Evolutionary conservation across 352 stramenopile genomes (phyloP), one percentile per base, ranked within the genome.

Genomic region (Phytophthora fragariae): DNA sequence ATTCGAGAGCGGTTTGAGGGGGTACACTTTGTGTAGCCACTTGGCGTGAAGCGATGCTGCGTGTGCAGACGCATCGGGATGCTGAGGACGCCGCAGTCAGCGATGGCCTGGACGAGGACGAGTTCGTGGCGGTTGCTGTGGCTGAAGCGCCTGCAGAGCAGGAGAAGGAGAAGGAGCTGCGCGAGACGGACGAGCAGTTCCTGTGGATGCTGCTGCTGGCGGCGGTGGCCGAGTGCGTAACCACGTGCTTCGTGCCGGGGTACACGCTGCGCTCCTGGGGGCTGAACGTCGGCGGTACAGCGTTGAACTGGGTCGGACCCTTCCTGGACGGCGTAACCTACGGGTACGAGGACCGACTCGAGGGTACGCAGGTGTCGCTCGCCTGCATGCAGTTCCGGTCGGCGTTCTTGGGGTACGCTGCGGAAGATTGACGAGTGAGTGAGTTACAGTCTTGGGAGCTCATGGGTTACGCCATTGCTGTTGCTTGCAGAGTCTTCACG

Each of bases 311-410:
- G 50, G 7, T 95, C 17, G 90, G 90, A 1, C 82, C 86, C 7
- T 94, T 94, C 59, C 69, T 96, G 44, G 90, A 96, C 46, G 90
- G 90, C 1, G 44, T 92, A 50, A 80, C 85, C 9, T 91, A 90
- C 54, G 87, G 86, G 0, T 87, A 85, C 52, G 82, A 90, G 62
- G 76, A 86, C 17, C 33, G 78, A 33, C n/a, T 60, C 0, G 83
- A 88, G 0, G 47, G 63, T 5, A 41, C 67, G 24, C 39, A 61
- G 1, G 37, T 73, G 10, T 86, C 84, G 10, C 29, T 86, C 15
- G 85, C 82, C 3, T 91, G 77, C 64, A 46, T 83, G 52, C 82
- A 94, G 55, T 95, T 93, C 64, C 86, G 88, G 17, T 90, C 85
- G 3, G 75, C 88, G 21, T 95, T 94, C 68, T 82, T 95, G 37